phyloP scores from a whole-genome alignment of 2,329 filamentous ascomycete species.

The Tolypocladium tundrense region DNA sequence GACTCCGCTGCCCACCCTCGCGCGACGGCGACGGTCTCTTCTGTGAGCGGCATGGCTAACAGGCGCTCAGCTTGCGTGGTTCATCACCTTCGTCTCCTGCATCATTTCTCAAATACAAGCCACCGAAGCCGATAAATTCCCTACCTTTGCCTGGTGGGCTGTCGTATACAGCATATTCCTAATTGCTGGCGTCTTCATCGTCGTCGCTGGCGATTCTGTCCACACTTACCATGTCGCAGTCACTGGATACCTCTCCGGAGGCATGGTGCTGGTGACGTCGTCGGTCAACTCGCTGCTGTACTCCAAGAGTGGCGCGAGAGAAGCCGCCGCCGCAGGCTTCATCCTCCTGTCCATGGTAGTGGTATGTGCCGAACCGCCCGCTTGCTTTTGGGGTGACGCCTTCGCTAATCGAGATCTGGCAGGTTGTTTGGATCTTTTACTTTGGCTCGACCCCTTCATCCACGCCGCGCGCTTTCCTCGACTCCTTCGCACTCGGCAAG shows the following conservation, averaged over 20 bases:
- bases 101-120: conserved; percentile 56
- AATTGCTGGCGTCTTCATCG: conserved; percentile 69
- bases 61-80: conserved; percentile 68
- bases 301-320: conserved; percentile 57
- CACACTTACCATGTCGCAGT: conserved; percentile 88
- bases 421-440: conserved; percentile 99
- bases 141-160: conserved; percentile 88
- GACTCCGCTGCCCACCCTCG: neutral
- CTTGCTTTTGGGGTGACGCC: neutral
- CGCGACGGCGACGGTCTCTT: neutral
- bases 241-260: conserved; percentile 75
- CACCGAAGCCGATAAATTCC: conserved; percentile 44
- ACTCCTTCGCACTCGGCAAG: conserved; percentile 91
- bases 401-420: conserved; percentile 7
- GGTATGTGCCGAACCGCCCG: conserved; percentile 42
- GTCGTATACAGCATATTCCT: conserved; percentile 76
- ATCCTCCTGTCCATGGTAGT: conserved; percentile 89
- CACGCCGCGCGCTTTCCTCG: conserved; percentile 78
- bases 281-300: conserved; percentile 83
- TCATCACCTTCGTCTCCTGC: conserved; percentile 82
- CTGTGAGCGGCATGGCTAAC: conserved; percentile 8
- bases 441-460: conserved; percentile 89
- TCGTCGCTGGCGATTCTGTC: conserved; percentile 74
- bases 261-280: conserved; percentile 75
- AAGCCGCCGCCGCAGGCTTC: conserved; percentile 85